Evolutionary conservation across 805 yeast genomes (phyloP), one percentile per base, ranked within the genome.

Genomic region (Millerago galiae): DNA sequence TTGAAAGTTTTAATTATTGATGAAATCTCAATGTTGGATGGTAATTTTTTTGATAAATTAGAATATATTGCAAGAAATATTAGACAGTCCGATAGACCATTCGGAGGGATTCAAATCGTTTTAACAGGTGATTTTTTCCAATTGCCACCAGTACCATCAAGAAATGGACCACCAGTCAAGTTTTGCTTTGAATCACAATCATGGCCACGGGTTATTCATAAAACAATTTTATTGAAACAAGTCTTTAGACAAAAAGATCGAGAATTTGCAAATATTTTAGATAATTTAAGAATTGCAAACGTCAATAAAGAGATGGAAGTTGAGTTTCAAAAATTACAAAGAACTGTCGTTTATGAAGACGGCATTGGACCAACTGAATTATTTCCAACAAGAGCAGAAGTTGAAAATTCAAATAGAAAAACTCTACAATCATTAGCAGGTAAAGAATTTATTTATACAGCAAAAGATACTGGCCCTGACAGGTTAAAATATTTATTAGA

Each of bases 71-170:
- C 93, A 0, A 71, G 82, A 50, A 55, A 53, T 1, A 61, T 85
- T 5, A 71, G 81, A 31, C 67, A 63, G 17, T 62, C 50, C 18
- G 59, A 66, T 12, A 51, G 49, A 38, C 96, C 97, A 0, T 93
- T 93, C 70, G 99, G 99, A 5, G 99, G 99, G 0, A 81, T 93
- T 35, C 99, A 93, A 56, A 52, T 93, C 13, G 77, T 93, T 11
- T 63, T 90, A 29, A 83, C 95, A 4, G 99, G 99, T n/a, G 99
- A 93, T 63, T 90, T 91, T 59, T 90, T 83, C 62, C 99, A 93
- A 64, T 69, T 93, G 35, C 99, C 99, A 1, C 99, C 99, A 0
- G 95, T 93, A 7, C 67, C 72, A 10, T 61, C 61, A 0, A 55
- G 55, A 21, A 56, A 47, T 33, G 62, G 66, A 2, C 58, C 58